Evolutionary conservation across 306 rosid species (phyloP).

Genomic region (Fragaria ananassa): DNA sequence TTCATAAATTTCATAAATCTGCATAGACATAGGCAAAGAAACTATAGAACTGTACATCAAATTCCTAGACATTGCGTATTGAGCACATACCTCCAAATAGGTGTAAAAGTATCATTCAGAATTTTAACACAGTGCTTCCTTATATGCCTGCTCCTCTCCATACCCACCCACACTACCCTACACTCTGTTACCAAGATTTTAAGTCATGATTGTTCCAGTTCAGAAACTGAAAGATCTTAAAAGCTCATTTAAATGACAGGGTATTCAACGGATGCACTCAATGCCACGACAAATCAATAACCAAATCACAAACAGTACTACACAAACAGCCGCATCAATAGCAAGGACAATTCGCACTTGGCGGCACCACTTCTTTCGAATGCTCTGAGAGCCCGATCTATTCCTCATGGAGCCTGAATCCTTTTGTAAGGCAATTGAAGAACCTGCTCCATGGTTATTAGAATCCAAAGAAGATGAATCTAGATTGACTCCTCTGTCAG

Average conservation of each 20-base stretch:
- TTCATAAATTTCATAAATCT: not conserved
- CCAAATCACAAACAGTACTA: slow-evolving; percentile 68
- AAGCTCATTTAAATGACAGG: not conserved
- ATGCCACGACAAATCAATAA: slow-evolving; percentile 56
- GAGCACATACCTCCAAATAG: slow-evolving; percentile 3
- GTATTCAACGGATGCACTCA: slow-evolving; percentile 54
- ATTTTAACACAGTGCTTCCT: not conserved
- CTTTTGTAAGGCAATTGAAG: slow-evolving; percentile 53
- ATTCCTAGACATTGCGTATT: not conserved
- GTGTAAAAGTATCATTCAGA: not conserved
- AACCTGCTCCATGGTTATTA: slow-evolving; percentile 48
- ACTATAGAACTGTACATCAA: slow-evolving; percentile 5
- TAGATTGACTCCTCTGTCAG: slow-evolving; percentile 57
- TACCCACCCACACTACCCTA: not conserved
- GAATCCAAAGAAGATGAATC: slow-evolving; percentile 51
- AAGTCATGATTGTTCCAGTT: slow-evolving; percentile 1
- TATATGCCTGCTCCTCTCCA: not conserved
- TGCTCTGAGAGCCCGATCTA: slow-evolving; percentile 54
- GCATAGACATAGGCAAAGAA: not conserved
- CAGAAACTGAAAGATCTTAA: not conserved
- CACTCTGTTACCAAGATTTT: not conserved
- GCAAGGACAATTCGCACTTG: slow-evolving; percentile 86
- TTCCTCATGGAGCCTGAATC: slow-evolving; percentile 62
- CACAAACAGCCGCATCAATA: slow-evolving; percentile 74
- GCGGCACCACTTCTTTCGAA: slow-evolving; percentile 77